Evolutionary conservation across 768 basidiomycete species (phyloP).

Genomic region (Mrakia frigida): DNA sequence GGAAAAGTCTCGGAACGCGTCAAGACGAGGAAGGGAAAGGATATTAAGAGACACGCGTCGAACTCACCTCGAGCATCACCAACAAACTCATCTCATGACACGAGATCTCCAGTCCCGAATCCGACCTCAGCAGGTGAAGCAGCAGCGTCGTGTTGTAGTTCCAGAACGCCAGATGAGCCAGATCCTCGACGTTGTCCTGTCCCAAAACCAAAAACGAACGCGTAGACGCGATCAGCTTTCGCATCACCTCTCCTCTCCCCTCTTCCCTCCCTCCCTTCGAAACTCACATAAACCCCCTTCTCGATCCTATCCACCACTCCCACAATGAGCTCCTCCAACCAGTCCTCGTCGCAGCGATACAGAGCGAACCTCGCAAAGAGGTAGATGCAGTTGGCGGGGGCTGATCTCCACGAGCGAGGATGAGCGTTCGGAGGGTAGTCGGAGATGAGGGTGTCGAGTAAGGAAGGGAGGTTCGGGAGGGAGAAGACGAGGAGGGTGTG

Average conservation of each 20-base stretch:
- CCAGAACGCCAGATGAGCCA: conserved; percentile 88
- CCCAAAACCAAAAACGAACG: neutral
- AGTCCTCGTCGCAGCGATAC: conserved; percentile 63
- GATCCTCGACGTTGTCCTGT: conserved; percentile 75
- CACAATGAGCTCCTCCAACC: conserved; percentile 88
- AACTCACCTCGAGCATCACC: conserved; percentile 54
- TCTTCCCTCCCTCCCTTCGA: no score
- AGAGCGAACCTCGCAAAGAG: conserved; percentile 87
- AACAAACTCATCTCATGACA: conserved; percentile 82
- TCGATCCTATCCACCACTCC: conserved; percentile 90
- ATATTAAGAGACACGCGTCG: neutral
- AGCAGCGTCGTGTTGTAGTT: conserved; percentile 84
- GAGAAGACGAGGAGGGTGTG: conserved; percentile 91
- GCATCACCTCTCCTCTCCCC: neutral
- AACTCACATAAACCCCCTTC: conserved; percentile 82
- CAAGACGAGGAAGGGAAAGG: neutral
- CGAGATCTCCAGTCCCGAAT: conserved; percentile 52
- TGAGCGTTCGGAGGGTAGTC: conserved; percentile 65
- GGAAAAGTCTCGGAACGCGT: neutral
- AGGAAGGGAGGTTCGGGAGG: conserved; percentile 65
- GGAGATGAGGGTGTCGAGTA: conserved; percentile 75
- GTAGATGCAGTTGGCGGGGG: conserved; percentile 88
- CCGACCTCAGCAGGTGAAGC: conserved; percentile 67
- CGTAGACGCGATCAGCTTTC: neutral
- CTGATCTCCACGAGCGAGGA: conserved; percentile 52